phyloP scores from a whole-genome alignment of 2,329 filamentous ascomycete species.

The Botrytis paeoniae region DNA sequence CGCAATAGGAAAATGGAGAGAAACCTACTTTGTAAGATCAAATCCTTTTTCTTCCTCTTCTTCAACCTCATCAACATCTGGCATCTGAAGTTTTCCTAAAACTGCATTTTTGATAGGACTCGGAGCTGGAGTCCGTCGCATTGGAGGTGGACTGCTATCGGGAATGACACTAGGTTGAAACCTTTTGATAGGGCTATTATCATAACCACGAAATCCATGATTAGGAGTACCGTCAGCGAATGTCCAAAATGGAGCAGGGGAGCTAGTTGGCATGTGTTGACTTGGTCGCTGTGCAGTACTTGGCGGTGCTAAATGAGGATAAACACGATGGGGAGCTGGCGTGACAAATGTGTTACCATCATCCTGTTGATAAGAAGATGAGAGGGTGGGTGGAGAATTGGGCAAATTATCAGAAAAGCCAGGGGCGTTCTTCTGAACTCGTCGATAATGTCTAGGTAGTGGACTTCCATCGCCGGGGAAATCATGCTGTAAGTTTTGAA shows the following conservation, averaged over 20 bases:
- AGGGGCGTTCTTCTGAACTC: constrained; percentile 44
- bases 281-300: constrained; percentile 79
- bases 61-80: constrained; percentile 31
- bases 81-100: constrained; percentile 26
- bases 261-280: constrained; percentile 82
- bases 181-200: constrained; percentile 57
- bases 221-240: constrained; percentile 74
- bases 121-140: constrained; percentile 27
- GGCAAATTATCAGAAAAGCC: constrained; percentile 50
- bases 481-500: constrained; percentile 29
- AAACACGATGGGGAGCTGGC: constrained; percentile 68
- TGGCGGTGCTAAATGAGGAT: constrained; percentile 72
- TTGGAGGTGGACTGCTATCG: constrained; percentile 57
- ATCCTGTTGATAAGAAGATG: constrained; percentile 61
- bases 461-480: constrained; percentile 54
- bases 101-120: constrained; percentile 33
- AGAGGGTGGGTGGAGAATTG: constrained; percentile 56
- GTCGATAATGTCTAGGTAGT: constrained; percentile 53
- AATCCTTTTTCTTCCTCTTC: constrained; percentile 33
- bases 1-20: neutral
- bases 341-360: constrained; percentile 63
- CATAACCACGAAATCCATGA: constrained; percentile 46
- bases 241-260: constrained; percentile 85
- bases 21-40: constrained; percentile 36
- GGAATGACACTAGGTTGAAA: constrained; percentile 39